phyloP scores from a whole-genome alignment of 352 stramenopile genomes.

The Phytophthora agathidicida region DNA sequence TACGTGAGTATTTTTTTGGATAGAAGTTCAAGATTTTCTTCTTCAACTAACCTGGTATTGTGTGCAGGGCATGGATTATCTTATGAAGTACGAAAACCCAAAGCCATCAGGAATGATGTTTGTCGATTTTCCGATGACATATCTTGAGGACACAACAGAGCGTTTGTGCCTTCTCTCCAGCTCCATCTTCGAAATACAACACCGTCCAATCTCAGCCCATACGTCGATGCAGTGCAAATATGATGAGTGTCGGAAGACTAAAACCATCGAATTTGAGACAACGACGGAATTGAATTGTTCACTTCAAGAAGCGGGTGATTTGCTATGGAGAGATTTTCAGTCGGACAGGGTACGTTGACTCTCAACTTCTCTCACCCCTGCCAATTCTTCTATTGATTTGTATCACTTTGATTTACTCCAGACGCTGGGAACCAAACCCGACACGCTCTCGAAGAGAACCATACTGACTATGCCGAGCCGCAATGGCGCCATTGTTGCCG shows the following conservation, averaged over 20 bases:
- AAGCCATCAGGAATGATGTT: background rate
- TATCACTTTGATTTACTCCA: background rate
- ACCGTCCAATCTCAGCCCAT: background rate
- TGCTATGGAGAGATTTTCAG: constrained; percentile 17
- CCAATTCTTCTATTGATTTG: background rate
- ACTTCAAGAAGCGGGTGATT: background rate
- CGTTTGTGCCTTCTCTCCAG: background rate
- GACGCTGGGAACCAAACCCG: constrained; percentile 7
- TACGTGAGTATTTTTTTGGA: constrained; percentile 19
- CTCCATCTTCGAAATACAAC: constrained; percentile 2
- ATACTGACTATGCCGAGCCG: constrained; percentile 14
- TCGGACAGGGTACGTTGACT: constrained; percentile 9
- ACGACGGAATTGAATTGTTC: constrained; percentile 13
- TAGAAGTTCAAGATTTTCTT: background rate
- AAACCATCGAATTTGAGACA: constrained; percentile 22
- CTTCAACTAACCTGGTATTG: background rate
- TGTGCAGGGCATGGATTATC: constrained; percentile 16
- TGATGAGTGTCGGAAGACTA: constrained; percentile 11
- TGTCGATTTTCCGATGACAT: constrained; percentile 8
- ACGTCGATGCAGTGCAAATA: constrained; percentile 6
- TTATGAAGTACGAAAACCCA: constrained; percentile 5
- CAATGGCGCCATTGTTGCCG: constrained; percentile 6
- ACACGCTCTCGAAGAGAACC: constrained; percentile 14
- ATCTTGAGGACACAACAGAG: constrained; percentile 7
- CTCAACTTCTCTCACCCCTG: too few species aligned